A percentile compares a stretch with the other conserved stretches of the same genome.
Conservation (phyloP, 2,329 filamentous ascomycete genomes). For the Aspergillus amoenus region DNA sequence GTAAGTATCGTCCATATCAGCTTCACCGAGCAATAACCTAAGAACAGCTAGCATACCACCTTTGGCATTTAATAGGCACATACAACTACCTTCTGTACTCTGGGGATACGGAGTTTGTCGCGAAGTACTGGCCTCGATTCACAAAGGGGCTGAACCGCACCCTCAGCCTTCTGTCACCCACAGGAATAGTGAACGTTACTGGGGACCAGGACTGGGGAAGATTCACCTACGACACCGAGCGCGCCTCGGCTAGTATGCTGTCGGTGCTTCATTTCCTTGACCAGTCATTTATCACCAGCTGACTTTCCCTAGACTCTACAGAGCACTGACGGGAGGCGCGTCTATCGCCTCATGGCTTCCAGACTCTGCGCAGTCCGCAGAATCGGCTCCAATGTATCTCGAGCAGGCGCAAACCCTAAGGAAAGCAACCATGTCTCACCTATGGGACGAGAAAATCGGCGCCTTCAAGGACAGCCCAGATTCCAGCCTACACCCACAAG, state of each 20-base stretch:
- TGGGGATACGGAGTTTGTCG: background rate
- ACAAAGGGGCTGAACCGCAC: background rate
- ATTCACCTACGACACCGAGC: too few species aligned
- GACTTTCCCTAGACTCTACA: too few species aligned
- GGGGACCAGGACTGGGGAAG: too few species aligned
- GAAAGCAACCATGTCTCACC: background rate
- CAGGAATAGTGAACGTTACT: too few species aligned
- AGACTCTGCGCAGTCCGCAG: too few species aligned
- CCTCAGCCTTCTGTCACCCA: background rate
- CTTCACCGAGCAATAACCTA: too few species aligned
- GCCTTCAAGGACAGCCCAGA: background rate
- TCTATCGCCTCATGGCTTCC: too few species aligned
- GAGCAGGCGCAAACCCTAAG: background rate
- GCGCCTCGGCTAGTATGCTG: too few species aligned
- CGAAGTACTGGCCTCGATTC: background rate
- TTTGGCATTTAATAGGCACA: background rate
- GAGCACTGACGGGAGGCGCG: too few species aligned
- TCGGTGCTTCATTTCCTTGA: background rate
- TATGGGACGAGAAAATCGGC: background rate
- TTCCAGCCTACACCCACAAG: background rate
- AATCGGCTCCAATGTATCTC: too few species aligned
- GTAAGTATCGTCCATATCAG: too few species aligned
- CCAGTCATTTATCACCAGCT: too few species aligned
- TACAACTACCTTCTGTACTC: constrained; percentile 1
- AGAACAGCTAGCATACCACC: background rate